A percentile compares a stretch with the other conserved stretches of the same genome.
Evolutionary conservation across 768 basidiomycete species (phyloP).

Genomic region (Austroboletus eburneus): DNA sequence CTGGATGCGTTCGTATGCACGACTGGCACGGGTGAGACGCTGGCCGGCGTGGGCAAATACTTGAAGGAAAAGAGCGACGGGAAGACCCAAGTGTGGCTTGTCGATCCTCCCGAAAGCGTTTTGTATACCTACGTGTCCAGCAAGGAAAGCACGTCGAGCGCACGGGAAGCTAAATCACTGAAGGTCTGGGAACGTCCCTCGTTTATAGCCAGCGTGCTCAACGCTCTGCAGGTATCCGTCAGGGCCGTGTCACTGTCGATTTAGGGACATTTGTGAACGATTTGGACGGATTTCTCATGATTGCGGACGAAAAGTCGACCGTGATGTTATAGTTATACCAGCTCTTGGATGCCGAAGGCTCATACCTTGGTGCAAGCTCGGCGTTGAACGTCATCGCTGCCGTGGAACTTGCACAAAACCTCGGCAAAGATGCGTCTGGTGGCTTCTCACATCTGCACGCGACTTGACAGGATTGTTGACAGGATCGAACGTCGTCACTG

Average conservation of each 20-base stretch:
- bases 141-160: slow-evolving; percentile 72
- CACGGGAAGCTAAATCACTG: slow-evolving; percentile 84
- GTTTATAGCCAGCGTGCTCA: background rate
- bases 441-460: background rate
- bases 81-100: slow-evolving; percentile 86
- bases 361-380: slow-evolving; percentile 92
- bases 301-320: slow-evolving; percentile 87
- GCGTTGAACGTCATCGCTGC: slow-evolving; percentile 96
- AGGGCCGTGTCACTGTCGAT: slow-evolving; percentile 93
- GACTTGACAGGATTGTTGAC: background rate
- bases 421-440: slow-evolving; percentile 65
- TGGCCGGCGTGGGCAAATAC: slow-evolving; percentile 83
- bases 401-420: slow-evolving; percentile 75
- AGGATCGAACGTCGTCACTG: slow-evolving; percentile 84
- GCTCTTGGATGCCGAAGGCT: slow-evolving; percentile 83
- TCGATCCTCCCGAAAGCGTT: slow-evolving; percentile 96
- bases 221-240: slow-evolving; percentile 80
- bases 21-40: slow-evolving; percentile 94
- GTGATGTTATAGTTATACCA: slow-evolving; percentile 94
- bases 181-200: slow-evolving; percentile 49
- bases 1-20: slow-evolving; percentile 91
- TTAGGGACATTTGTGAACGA: slow-evolving; percentile 75
- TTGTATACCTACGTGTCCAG: slow-evolving; percentile 77
- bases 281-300: slow-evolving; percentile 77
- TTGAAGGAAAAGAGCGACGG: slow-evolving; percentile 79